These are phyloP conservation scores for Trichoderma sp. DNA, from an alignment of 2,329 filamentous ascomycete genomes.

Conservation along the genomic window DNA sequence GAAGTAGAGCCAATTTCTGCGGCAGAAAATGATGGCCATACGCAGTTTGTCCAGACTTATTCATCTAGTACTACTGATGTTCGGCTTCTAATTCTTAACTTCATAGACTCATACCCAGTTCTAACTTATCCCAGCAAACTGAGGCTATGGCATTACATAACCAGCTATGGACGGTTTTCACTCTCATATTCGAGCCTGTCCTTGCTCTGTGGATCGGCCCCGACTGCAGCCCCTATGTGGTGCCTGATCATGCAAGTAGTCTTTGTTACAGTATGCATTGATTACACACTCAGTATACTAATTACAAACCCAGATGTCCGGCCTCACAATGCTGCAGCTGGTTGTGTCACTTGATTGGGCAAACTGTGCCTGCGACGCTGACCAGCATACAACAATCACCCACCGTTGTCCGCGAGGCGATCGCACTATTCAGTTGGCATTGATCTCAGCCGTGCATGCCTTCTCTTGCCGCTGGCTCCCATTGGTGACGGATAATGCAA, in stretches of 20 bases:
- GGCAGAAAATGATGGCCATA: not conserved
- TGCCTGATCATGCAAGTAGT: not conserved
- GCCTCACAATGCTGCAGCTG: not conserved
- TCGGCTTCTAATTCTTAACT: not conserved
- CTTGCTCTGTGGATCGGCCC: conserved; percentile 9
- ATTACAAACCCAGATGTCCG: not conserved
- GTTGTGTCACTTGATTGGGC: conserved; percentile 10
- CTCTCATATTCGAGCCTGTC: not conserved
- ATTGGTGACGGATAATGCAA: not conserved
- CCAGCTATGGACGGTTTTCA: conserved; percentile 9
- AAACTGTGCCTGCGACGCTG: not conserved
- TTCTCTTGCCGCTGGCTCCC: conserved; percentile 6
- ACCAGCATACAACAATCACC: not conserved
- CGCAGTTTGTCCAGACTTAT: not conserved
- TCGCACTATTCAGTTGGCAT: not conserved
- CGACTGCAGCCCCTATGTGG: conserved; percentile 8
- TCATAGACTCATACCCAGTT: not conserved
- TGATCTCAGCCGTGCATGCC: not conserved
- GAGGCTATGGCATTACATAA: not conserved
- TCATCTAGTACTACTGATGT: not conserved
- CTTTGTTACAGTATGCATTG: not conserved
- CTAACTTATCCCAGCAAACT: not conserved
- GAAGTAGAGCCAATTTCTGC: not conserved
- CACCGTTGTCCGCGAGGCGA: not conserved
- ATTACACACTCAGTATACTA: not conserved